These are phyloP conservation scores for Arabidopsis thaliana DNA, from an alignment of 345 rosid genomes.

Conservation along the genomic window TAIR10.1 NC_003070.9:16481001-16481500, in stretches of 20 bases:
- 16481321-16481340: neutral
- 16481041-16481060: slow-evolving; percentile 59
- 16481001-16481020: neutral
- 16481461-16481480: neutral
- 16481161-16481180: slow-evolving; percentile 94
- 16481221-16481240: slow-evolving; percentile 34
- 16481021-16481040: slow-evolving; percentile 48
- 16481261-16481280: neutral
- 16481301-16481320: slow-evolving; percentile 1
- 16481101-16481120: slow-evolving; percentile 55
- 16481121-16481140: slow-evolving; percentile 64
- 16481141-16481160: slow-evolving; percentile 69
- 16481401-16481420: neutral
- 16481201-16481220: slow-evolving; percentile 97
- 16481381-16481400: slow-evolving; percentile 3
- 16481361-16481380: neutral
- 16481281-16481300: slow-evolving; percentile 12
- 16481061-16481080: slow-evolving; percentile 86
- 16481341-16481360: neutral
- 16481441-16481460: neutral
- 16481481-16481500: slow-evolving; percentile 15
- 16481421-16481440: neutral
- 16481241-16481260: neutral
- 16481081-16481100: slow-evolving; percentile 73
- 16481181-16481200: slow-evolving; percentile 93